Evolutionary conservation across 495 filamentous ascomycete species (phyloP).

Genomic region (Cercophora samala): DNA sequence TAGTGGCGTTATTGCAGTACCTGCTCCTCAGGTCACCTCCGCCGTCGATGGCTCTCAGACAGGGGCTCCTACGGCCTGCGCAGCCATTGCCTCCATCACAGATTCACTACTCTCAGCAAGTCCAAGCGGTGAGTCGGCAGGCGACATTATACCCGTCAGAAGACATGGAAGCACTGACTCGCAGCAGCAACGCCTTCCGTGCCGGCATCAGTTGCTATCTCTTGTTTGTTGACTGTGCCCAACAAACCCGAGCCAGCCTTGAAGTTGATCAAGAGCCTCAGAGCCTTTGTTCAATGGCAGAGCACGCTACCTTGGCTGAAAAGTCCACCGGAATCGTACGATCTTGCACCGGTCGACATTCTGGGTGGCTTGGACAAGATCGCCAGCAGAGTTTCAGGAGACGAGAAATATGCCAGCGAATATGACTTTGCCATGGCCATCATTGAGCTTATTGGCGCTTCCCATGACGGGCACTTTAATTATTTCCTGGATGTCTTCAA

Average conservation of each 20-base stretch:
- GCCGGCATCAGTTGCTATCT: constrained; percentile 28
- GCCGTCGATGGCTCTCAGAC: constrained; percentile 5
- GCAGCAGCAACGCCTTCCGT: constrained; percentile 26
- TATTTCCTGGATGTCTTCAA: constrained; percentile 31
- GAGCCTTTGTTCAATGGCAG: constrained; percentile 37
- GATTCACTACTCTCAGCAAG: constrained; percentile 23
- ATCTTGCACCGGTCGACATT: constrained; percentile 40
- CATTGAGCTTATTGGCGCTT: constrained; percentile 36
- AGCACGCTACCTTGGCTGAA: constrained; percentile 44
- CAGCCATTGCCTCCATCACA: constrained; percentile 23
- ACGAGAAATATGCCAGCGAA: constrained; percentile 41
- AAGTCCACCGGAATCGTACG: constrained; percentile 41
- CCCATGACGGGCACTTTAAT: constrained; percentile 51
- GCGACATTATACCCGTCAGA: background rate
- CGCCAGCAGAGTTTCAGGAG: constrained; percentile 22
- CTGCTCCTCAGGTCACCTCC: constrained; percentile 22
- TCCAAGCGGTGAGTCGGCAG: constrained; percentile 20
- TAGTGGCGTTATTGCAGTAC: background rate
- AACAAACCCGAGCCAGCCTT: constrained; percentile 29
- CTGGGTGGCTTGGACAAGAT: constrained; percentile 39
- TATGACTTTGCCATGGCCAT: constrained; percentile 52
- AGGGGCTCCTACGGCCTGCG: constrained; percentile 29
- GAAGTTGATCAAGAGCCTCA: constrained; percentile 36
- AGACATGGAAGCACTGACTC: background rate
- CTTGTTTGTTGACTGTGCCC: constrained; percentile 35